phyloP scores from a whole-genome alignment of 331 rosid species.

The Pyracantha coccinea region DNA sequence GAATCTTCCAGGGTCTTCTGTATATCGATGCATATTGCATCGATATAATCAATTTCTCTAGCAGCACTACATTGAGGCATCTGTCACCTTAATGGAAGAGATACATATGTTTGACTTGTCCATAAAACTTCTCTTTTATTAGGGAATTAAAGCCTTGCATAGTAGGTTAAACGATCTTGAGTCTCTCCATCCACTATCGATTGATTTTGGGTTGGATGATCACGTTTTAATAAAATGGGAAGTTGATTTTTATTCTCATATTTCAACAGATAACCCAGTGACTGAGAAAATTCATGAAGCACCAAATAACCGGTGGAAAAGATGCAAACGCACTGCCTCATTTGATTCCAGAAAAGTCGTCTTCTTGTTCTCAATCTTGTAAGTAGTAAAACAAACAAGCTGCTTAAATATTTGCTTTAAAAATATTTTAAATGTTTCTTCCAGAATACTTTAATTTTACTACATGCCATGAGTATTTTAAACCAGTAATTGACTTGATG shows the following conservation, averaged over 20 bases:
- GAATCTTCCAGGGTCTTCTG: not conserved
- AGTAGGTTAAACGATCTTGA: not conserved
- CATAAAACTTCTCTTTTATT: not conserved
- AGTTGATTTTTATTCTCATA: not conserved
- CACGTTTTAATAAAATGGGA: not conserved
- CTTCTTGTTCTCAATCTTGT: conserved; percentile 47
- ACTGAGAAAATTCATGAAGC: conserved; percentile 34
- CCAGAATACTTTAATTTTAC: not conserved
- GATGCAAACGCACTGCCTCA: conserved; percentile 36
- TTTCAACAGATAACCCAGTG: conserved; percentile 27
- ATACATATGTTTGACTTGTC: not conserved
- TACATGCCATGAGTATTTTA: not conserved
- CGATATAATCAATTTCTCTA: not conserved
- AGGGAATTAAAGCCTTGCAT: not conserved
- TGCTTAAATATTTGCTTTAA: not conserved
- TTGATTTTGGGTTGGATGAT: not conserved
- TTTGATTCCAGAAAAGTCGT: conserved; percentile 48
- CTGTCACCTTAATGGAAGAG: not conserved
- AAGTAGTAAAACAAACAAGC: conserved; percentile 13
- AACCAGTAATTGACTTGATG: not conserved
- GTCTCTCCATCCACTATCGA: not conserved
- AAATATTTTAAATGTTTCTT: not conserved
- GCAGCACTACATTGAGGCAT: not conserved
- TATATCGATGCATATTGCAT: not conserved
- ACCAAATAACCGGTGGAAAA: conserved; percentile 37